Evolutionary conservation across 257 asterid species (phyloP).

Genomic region (Penstemon barbatus): DNA sequence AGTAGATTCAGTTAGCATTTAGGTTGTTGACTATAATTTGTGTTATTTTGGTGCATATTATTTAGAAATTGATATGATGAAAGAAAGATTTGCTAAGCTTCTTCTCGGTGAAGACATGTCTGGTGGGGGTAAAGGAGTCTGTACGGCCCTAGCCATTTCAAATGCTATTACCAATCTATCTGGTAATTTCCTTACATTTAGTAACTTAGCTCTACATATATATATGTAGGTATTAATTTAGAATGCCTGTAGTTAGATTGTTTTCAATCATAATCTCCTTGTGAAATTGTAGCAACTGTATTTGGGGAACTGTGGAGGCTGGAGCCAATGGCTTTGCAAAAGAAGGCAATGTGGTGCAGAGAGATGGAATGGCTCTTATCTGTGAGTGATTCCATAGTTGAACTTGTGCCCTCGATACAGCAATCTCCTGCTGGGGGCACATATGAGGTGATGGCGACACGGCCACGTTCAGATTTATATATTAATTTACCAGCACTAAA

Average conservation of each 20-base stretch:
- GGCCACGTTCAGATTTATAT: slow-evolving; percentile 78
- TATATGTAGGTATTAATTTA: neutral
- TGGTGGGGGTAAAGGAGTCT: slow-evolving; percentile 97
- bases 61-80: slow-evolving; percentile 84
- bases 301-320: slow-evolving; percentile 97
- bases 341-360: slow-evolving; percentile 90
- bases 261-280: neutral
- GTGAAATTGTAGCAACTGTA: slow-evolving; percentile 62
- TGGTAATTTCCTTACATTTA: slow-evolving; percentile 43
- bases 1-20: neutral
- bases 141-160: slow-evolving; percentile 91
- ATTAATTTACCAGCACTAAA: slow-evolving; percentile 95
- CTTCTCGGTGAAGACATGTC: slow-evolving; percentile 99
- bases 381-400: slow-evolving; percentile 90
- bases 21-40: neutral
- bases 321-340: slow-evolving; percentile 86
- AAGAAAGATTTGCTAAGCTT: slow-evolving; percentile 89
- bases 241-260: slow-evolving; percentile 3
- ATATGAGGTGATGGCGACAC: slow-evolving; percentile 80
- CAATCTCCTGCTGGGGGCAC: slow-evolving; percentile 81
- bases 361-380: slow-evolving; percentile 95
- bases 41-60: slow-evolving; percentile 6
- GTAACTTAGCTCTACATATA: neutral
- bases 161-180: slow-evolving; percentile 95
- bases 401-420: slow-evolving; percentile 85